Percentiles rank a stretch among this genome's conserved stretches.
phyloP scores from a whole-genome alignment of 768 basidiomycete species.

The Tylopilus intermedius region DNA sequence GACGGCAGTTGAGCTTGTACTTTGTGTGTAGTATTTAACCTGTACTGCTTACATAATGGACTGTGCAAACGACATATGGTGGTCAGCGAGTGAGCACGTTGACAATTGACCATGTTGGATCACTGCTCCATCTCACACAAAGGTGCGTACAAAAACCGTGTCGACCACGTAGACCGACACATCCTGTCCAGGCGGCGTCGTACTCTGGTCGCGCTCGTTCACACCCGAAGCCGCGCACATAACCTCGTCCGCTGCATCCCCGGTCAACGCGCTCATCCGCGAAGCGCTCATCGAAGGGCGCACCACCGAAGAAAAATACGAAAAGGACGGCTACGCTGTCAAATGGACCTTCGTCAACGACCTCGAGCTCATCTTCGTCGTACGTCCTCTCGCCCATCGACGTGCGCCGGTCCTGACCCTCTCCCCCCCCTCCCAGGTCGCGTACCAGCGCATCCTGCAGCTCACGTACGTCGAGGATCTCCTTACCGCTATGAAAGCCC shows the following conservation, averaged over 20 bases:
- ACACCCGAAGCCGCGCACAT: slow-evolving; percentile 77
- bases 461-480: slow-evolving; percentile 92
- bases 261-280: slow-evolving; percentile 82
- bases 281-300: slow-evolving; percentile 91
- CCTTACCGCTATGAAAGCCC: slow-evolving; percentile 67
- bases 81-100: neutral
- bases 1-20: neutral
- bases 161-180: slow-evolving; percentile 3
- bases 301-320: slow-evolving; percentile 75
- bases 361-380: slow-evolving; percentile 94
- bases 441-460: slow-evolving; percentile 94
- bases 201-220: slow-evolving; percentile 93
- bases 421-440: slow-evolving; percentile 52
- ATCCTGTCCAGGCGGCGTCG: slow-evolving; percentile 65
- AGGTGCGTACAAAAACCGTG: slow-evolving; percentile 42
- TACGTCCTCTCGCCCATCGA: slow-evolving; percentile 35
- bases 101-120: slow-evolving; percentile 69
- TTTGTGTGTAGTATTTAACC: neutral
- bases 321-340: slow-evolving; percentile 91
- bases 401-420: neutral
- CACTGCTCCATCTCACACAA: slow-evolving; percentile 94
- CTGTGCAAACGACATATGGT: neutral
- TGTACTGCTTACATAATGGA: slow-evolving; percentile 15
- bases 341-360: slow-evolving; percentile 96
- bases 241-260: slow-evolving; percentile 67